Conservation (phyloP, 768 basidiomycete species). For the Auriscalpium microsporum region DNA sequence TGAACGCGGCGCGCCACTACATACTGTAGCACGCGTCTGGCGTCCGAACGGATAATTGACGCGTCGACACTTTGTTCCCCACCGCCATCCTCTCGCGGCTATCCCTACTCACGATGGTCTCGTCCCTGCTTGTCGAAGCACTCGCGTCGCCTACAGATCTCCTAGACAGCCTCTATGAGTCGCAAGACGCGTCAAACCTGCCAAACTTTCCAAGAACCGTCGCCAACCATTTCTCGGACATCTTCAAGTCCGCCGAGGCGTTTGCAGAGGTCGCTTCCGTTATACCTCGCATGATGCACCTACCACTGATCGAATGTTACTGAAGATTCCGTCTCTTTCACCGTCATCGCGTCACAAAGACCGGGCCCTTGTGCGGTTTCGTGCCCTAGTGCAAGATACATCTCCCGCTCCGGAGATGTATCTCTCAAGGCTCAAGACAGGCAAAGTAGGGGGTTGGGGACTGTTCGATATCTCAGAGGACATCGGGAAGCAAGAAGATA, state of each 20-base stretch:
- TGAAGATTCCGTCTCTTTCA: constrained; percentile 55
- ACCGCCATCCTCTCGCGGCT: not conserved
- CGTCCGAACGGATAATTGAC: not conserved
- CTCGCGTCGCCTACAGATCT: constrained; percentile 10
- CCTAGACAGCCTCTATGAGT: constrained; percentile 10
- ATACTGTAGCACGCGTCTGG: constrained; percentile 11
- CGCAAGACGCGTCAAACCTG: not conserved
- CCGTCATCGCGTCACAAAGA: constrained; percentile 37
- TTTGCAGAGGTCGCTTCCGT: constrained; percentile 19
- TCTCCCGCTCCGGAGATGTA: constrained; percentile 69
- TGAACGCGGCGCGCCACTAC: not conserved
- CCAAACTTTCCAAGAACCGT: constrained; percentile 23
- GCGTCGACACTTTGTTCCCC: not conserved
- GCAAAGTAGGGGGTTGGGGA: constrained; percentile 70
- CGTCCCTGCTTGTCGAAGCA: constrained; percentile 12
- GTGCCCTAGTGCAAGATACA: constrained; percentile 78
- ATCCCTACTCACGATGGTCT: constrained; percentile 6
- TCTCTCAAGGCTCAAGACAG: constrained; percentile 36
- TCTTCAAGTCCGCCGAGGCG: constrained; percentile 20
- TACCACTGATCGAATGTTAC: too few relatives aligned
- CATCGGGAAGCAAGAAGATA: constrained; percentile 20
- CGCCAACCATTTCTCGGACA: constrained; percentile 21
- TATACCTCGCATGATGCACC: not conserved
- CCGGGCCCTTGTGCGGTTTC: constrained; percentile 61
- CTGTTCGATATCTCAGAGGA: constrained; percentile 27